phyloP scores from a whole-genome alignment of 768 basidiomycete species.

The Boletus tomentosulus region DNA sequence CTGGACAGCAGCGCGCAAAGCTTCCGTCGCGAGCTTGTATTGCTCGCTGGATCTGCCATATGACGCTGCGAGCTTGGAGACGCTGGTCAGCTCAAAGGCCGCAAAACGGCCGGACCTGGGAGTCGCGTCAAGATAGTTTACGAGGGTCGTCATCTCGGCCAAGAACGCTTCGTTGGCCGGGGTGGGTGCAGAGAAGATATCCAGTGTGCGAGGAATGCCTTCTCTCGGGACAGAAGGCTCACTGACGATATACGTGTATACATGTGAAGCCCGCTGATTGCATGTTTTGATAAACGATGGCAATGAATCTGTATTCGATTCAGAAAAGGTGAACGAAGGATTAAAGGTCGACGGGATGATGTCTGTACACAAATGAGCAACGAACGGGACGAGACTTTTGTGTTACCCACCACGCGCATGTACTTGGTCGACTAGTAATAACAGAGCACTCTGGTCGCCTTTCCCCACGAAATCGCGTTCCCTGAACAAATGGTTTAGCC shows the following conservation, averaged over 20 bases:
- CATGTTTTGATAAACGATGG: constrained; percentile 55
- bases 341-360: constrained; percentile 51
- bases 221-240: constrained; percentile 30
- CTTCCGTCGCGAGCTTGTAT: constrained; percentile 44
- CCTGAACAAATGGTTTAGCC: constrained; percentile 17
- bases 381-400: neutral
- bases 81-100: constrained; percentile 53
- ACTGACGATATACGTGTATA: constrained; percentile 52
- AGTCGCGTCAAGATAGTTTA: constrained; percentile 45
- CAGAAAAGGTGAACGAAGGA: constrained; percentile 44
- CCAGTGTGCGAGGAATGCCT: constrained; percentile 33
- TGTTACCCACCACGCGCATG: constrained; percentile 50
- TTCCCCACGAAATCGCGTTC: constrained; percentile 55
- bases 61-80: constrained; percentile 44
- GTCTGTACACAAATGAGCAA: constrained; percentile 35
- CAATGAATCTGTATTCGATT: constrained; percentile 33
- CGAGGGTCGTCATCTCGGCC: constrained; percentile 40
- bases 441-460: constrained; percentile 45
- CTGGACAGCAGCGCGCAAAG: constrained; percentile 48
- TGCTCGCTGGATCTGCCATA: constrained; percentile 52
- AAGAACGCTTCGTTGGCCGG: constrained; percentile 37
- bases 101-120: constrained; percentile 48
- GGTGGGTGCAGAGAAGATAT: constrained; percentile 41
- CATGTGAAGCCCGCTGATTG: constrained; percentile 52
- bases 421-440: constrained; percentile 53